A percentile compares a stretch with the other conserved stretches of the same genome.
phyloP scores from a whole-genome alignment of 495 filamentous ascomycete genomes.

The Penicillium salamii region DNA sequence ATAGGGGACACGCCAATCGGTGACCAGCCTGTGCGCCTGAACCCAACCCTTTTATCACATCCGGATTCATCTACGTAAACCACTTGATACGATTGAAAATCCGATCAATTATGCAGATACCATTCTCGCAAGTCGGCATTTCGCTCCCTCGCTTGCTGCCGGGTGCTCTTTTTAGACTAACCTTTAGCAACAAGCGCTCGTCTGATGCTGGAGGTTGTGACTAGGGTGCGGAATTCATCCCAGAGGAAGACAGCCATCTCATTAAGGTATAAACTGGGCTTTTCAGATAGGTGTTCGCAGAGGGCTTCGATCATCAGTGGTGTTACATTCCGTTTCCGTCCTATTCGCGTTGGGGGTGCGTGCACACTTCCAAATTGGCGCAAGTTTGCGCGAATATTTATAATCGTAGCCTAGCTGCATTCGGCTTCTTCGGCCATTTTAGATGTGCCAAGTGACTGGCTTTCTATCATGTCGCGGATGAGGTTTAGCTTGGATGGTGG shows the following conservation, averaged over 20 bases:
- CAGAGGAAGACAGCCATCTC: constrained; percentile 16
- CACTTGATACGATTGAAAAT: constrained; percentile 24
- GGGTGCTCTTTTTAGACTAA: constrained; percentile 8
- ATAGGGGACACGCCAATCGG: constrained; percentile 25
- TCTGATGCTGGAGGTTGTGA: constrained; percentile 5
- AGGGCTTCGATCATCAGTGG: background rate
- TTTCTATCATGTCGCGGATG: background rate
- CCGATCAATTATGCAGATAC: constrained; percentile 31
- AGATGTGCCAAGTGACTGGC: background rate
- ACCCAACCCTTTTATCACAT: constrained; percentile 26
- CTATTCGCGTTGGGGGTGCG: background rate
- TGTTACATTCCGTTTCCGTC: background rate
- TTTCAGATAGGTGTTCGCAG: background rate
- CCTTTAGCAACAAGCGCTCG: constrained; percentile 4
- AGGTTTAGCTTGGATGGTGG: constrained; percentile 3
- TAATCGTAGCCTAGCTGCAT: background rate
- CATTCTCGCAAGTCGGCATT: constrained; percentile 34
- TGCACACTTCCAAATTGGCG: background rate
- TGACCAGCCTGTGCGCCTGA: constrained; percentile 25
- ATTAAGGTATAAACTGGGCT: constrained; percentile 12
- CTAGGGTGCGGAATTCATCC: constrained; percentile 10
- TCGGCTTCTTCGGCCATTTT: constrained; percentile 1
- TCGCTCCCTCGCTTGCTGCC: constrained; percentile 22
- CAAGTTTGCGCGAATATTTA: constrained; percentile 1
- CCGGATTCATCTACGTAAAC: constrained; percentile 35